These are phyloP conservation scores for Mortierella alpina DNA, from an alignment of 192 early-diverging fungal species.

Conservation along the genomic window DNA sequence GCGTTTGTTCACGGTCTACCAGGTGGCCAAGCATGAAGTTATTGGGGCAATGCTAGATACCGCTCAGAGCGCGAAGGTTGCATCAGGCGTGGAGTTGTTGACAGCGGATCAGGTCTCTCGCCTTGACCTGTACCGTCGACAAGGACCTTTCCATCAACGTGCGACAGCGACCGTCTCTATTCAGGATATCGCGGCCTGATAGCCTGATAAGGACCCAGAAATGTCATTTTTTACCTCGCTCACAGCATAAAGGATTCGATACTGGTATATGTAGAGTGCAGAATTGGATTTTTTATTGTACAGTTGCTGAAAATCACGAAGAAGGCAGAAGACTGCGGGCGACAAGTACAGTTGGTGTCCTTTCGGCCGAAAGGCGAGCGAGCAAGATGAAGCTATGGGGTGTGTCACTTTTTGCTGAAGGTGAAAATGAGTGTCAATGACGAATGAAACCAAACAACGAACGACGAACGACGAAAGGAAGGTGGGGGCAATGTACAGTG, in stretches of 20 bases:
- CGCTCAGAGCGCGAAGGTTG: not conserved
- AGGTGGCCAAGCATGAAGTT: slow-evolving; percentile 41
- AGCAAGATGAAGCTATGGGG: not conserved
- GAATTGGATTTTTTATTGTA: slow-evolving; percentile 33
- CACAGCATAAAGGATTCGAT: not conserved
- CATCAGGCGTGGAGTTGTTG: not conserved
- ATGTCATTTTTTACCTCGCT: not conserved
- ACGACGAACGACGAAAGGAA: slow-evolving; percentile 1
- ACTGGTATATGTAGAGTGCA: slow-evolving; percentile 16
- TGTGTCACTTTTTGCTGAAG: no score
- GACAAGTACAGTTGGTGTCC: no score
- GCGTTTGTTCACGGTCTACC: not conserved
- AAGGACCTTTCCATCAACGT: slow-evolving; percentile 44
- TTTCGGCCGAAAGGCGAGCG: not conserved
- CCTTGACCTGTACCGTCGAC: slow-evolving; percentile 32
- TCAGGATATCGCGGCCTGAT: slow-evolving; percentile 35
- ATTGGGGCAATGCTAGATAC: slow-evolving; percentile 33
- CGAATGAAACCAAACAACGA: slow-evolving; percentile 4
- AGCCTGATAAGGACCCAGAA: slow-evolving; percentile 11
- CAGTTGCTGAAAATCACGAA: no score
- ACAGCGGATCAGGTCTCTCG: slow-evolving; percentile 39
- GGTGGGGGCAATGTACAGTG: slow-evolving; percentile 45
- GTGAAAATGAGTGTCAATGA: not conserved
- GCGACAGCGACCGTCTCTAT: slow-evolving; percentile 37
- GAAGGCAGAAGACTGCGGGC: no score